Base-by-base conservation (phyloP, 2,329 filamentous ascomycete species). In the Rasamsonia emersonii region DNA sequence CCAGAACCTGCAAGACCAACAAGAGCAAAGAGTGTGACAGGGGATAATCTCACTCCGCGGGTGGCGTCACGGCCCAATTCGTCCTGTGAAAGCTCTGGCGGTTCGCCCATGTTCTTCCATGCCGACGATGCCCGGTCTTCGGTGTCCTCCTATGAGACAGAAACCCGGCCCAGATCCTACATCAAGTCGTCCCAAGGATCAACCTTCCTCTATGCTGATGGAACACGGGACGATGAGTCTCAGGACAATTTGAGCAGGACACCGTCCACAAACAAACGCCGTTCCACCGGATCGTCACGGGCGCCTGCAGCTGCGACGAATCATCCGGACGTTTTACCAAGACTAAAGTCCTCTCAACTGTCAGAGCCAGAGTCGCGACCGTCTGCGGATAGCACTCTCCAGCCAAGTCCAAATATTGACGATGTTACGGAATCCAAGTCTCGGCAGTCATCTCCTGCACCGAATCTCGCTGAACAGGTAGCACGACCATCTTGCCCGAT, bases 101-200 rank as follows among this genome's bases (percentile, higher is more conserved):
- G 49, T 4, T 49, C 56, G 13, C 61, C 79, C 32, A 89, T 86
- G 63, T 96, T 96, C 70, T 95, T 98, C 56, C 88, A 93, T 54
- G 91, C 88, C 17, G 85, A 79, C 54, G 85, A 94, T 45, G 82
- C 73, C 23, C 79, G 73, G 45, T 59, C 65, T 14, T 43, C 62
- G 17, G 60, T 61, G 18, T 62, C 61, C n/a, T 52, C 53, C 3
- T 25, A 33, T 16, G 56, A 62, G 15, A 27, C 41, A 16, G 56
- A 58, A 19, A 32, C 39, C 35, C 49, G 51, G 23, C 43, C 49
- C 13, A 48, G 47, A 28, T 35, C 42, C 13, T 43, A 42, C 19
- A 40, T 30, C 17, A 56, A 54, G 35, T 33, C 41, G 13, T 38
- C 47, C 5, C 46, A 50, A 2, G 33, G 49, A 4, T 45, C 55